Percentiles rank a stretch among this genome's conserved stretches.
Conservation (phyloP, 805 yeast species). For the Kurtzmaniella fragi region DNA sequence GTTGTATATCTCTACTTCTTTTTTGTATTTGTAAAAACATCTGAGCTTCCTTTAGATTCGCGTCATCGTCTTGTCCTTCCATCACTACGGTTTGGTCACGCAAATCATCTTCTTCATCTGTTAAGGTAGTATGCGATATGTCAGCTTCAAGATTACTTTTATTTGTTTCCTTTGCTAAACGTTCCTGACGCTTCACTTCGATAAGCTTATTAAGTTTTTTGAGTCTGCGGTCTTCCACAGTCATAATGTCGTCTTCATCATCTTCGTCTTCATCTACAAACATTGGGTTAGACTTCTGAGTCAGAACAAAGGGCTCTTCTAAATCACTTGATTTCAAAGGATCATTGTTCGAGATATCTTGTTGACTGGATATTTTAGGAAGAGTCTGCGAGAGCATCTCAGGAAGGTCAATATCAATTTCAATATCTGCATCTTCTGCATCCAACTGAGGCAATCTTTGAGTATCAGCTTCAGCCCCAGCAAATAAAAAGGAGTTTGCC, state of each 20-base stretch:
- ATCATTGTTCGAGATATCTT: neutral
- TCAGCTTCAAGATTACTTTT: constrained; percentile 24
- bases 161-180: constrained; percentile 11
- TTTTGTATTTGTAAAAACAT: constrained; percentile 30
- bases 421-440: constrained; percentile 11
- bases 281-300: constrained; percentile 4
- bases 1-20: constrained; percentile 25
- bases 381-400: neutral
- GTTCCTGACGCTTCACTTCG: constrained; percentile 13
- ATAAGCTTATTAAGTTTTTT: constrained; percentile 14
- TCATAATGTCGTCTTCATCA: constrained; percentile 3
- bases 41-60: constrained; percentile 27
- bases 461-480: constrained; percentile 2
- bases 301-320: constrained; percentile 1
- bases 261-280: constrained; percentile 5
- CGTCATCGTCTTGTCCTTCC: constrained; percentile 10
- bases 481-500: constrained; percentile 1
- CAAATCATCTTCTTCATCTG: constrained; percentile 38
- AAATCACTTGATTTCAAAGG: no score
- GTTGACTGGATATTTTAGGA: neutral
- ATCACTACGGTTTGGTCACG: constrained; percentile 18
- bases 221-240: constrained; percentile 12
- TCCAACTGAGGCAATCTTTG: constrained; percentile 31
- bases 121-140: constrained; percentile 24
- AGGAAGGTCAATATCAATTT: neutral